Percentiles rank a stretch among this genome's conserved stretches.
Evolutionary conservation across 2,329 filamentous ascomycete genomes (phyloP).

Genomic region (Peltaster fructicola): DNA sequence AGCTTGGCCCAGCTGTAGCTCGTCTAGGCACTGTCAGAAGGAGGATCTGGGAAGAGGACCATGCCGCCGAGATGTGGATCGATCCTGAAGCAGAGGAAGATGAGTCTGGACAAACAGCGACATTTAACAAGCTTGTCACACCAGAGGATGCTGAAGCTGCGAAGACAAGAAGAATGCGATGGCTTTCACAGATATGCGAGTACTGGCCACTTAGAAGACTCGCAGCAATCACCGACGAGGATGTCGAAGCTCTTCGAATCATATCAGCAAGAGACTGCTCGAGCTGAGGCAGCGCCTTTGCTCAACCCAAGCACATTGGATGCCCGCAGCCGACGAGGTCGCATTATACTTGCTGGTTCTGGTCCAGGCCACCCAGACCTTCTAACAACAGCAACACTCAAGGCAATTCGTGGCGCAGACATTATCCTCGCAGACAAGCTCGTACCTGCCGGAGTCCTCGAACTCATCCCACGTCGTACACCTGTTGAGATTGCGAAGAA

Average conservation of each 20-base stretch:
- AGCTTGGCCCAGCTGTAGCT: constrained; percentile 60
- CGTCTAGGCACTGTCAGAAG: constrained; percentile 56
- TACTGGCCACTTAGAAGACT: constrained; percentile 87
- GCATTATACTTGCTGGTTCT: constrained; percentile 75
- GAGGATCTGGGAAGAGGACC: constrained; percentile 58
- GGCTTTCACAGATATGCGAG: constrained; percentile 92
- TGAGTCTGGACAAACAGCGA: constrained; percentile 55
- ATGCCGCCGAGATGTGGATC: constrained; percentile 31
- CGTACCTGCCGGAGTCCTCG: constrained; percentile 66
- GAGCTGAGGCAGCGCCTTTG: constrained; percentile 13
- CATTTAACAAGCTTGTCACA: constrained; percentile 68
- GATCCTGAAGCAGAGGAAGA: constrained; percentile 35
- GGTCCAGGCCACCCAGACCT: constrained; percentile 87
- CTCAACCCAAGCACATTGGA: constrained; percentile 15
- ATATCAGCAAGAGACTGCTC: constrained; percentile 35
- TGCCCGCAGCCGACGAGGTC: constrained; percentile 33
- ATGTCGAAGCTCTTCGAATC: constrained; percentile 65
- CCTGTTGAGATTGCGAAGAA: constrained; percentile 86
- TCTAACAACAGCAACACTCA: constrained; percentile 65
- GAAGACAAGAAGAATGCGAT: constrained; percentile 70
- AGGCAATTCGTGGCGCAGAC: constrained; percentile 57
- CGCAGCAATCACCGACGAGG: constrained; percentile 59
- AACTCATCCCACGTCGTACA: constrained; percentile 77
- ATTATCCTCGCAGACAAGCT: constrained; percentile 76
- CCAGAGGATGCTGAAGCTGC: constrained; percentile 56